These are phyloP conservation scores for Lentinula guzmanii DNA, from an alignment of 768 basidiomycete species.

Conservation along the genomic window DNA sequence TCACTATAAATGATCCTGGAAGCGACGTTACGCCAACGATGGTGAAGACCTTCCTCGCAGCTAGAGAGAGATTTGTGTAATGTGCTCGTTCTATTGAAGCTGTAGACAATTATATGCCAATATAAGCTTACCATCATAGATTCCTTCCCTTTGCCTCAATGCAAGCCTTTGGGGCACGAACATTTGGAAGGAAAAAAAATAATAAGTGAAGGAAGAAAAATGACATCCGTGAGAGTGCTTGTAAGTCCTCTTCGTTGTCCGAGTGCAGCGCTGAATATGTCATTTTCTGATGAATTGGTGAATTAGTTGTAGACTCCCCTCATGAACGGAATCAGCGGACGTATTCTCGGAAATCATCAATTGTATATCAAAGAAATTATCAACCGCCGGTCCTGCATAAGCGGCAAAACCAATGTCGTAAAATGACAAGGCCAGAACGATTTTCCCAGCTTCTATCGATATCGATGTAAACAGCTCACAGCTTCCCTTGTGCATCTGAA, in stretches of 20 bases:
- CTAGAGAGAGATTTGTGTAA: slow-evolving; percentile 14
- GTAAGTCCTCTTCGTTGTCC: neutral
- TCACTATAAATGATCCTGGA: slow-evolving; percentile 41
- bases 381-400: no score
- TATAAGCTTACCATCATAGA: neutral
- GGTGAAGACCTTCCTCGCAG: slow-evolving; percentile 37
- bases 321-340: no score
- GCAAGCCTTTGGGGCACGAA: neutral
- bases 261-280: neutral
- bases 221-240: neutral
- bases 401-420: no score
- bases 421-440: neutral
- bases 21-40: slow-evolving; percentile 27
- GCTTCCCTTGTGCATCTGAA: neutral
- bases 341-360: no score
- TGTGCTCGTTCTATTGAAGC: neutral
- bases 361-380: no score
- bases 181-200: neutral
- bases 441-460: neutral
- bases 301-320: neutral
- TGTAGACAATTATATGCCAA: neutral
- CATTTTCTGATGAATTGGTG: neutral
- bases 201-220: neutral
- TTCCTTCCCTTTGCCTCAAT: neutral
- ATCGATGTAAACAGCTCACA: neutral